Conservation (phyloP, 2,329 filamentous ascomycete species). For the Arthrobotrys iridis region DNA sequence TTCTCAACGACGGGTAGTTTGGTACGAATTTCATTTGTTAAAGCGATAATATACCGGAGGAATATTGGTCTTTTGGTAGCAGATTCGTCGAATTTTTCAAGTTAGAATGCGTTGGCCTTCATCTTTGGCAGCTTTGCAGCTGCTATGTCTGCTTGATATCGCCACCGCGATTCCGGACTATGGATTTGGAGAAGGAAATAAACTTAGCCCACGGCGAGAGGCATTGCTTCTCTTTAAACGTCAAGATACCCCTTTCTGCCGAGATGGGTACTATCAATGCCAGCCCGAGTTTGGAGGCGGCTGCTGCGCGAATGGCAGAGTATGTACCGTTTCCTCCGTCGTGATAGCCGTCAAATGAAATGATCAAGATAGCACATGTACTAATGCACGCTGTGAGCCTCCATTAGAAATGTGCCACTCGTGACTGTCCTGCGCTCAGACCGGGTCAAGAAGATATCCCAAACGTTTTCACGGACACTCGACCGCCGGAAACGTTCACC, state of each 20-base stretch:
- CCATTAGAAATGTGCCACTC: conserved; percentile 45
- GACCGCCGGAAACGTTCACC: neutral
- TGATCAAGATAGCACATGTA: neutral
- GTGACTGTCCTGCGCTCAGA: conserved; percentile 26
- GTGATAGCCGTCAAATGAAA: neutral
- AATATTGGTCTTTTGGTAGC: conserved; percentile 1
- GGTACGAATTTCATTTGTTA: conserved; percentile 54
- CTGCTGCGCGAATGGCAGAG: conserved; percentile 41
- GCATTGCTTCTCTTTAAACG: conserved; percentile 49
- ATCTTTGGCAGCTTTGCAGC: conserved; percentile 40
- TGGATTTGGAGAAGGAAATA: neutral
- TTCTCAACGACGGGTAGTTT: neutral
- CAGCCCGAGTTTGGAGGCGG: conserved; percentile 39
- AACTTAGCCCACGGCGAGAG: conserved; percentile 28
- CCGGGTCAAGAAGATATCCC: conserved; percentile 6
- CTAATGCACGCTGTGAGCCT: neutral
- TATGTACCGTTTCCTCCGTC: conserved; percentile 2
- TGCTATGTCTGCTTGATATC: conserved; percentile 44
- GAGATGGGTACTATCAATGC: conserved; percentile 34
- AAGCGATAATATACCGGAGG: neutral
- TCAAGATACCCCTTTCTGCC: conserved; percentile 17
- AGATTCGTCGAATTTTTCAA: neutral
- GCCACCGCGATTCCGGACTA: conserved; percentile 43
- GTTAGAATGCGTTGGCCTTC: conserved; percentile 44
- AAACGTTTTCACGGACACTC: neutral